Percentiles rank a stretch among this genome's conserved stretches.
These are phyloP conservation scores for Nissolia schottii DNA, from an alignment of 306 rosid species.

Conservation along the genomic window DNA sequence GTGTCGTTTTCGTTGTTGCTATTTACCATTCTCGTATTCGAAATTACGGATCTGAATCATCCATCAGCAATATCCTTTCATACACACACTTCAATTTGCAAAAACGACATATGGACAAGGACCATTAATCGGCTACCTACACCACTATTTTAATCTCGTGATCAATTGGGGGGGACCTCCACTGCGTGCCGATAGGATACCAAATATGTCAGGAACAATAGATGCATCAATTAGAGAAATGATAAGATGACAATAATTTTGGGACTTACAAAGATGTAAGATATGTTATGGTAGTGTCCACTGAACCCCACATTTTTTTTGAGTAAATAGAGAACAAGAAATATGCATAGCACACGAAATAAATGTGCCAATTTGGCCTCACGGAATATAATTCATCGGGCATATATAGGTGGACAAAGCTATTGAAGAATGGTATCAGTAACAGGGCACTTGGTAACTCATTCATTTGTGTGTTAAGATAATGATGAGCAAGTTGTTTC, in stretches of 20 bases:
- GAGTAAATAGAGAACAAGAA: not conserved
- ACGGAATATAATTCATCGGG: not conserved
- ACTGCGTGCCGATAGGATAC: not conserved
- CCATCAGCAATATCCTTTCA: not conserved
- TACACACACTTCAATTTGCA: not conserved
- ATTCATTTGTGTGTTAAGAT: not conserved
- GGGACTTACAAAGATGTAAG: no score
- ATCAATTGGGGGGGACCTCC: not conserved
- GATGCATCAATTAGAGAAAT: no score
- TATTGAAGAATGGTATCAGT: not conserved
- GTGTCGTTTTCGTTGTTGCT: no score
- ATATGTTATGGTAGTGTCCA: no score
- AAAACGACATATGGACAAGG: not conserved
- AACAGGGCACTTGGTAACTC: not conserved
- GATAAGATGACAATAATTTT: no score
- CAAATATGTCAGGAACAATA: not conserved
- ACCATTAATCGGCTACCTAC: no score
- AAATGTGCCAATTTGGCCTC: not conserved
- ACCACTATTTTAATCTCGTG: not conserved
- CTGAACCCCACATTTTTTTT: no score
- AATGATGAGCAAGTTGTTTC: slow-evolving; percentile 29
- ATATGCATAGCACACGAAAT: not conserved
- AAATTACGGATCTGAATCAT: not conserved
- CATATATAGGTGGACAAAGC: not conserved
- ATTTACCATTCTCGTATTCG: not conserved